Evolutionary conservation across 2,329 filamentous ascomycete genomes (phyloP), one percentile per base, ranked within the genome.

Genomic region (Aspergillus fumigatiaffinis): DNA sequence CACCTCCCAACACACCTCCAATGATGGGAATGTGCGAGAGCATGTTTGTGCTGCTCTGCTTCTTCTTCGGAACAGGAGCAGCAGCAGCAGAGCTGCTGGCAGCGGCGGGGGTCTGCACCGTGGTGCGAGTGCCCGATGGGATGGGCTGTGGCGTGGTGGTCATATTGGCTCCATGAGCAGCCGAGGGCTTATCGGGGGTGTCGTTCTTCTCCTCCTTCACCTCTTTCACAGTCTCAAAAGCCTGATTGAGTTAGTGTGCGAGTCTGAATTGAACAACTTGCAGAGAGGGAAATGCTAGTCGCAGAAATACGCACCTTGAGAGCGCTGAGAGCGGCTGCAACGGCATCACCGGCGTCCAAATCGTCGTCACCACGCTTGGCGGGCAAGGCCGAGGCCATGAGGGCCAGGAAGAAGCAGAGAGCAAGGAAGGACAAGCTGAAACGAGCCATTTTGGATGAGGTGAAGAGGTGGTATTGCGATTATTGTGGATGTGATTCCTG

Each of bases 381-480:
- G 1, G 72, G 72, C 52, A 69, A 55, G 2, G 72, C 71, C 32
- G 68, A 57, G 41, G 67, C 66, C 29, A 69, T 52, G 7, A 69
- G 56, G 6, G 69, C 72, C 28, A 75, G 62, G 52, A 68, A 59
- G 26, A 73, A 58, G 51, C 69, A 63, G 47, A 68, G 53, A 20
- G 70, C 65, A 28, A 73, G 56, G 52, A 71, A 58, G 26, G 68
- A 70, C 23, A 71, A 44, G 46, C 50, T 71, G 63, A 71, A 62
- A 42, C 70, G 71, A 47, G 68, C 63, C 71, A 74, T 73, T 59
- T 29, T 67, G 59, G 44, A 28, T 50, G 57, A 32, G 26, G 55
- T 25, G 35, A 41, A 26, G 20, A 42, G 32, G 1, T 42, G 8
- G 42, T 46, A 46, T 25, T 61, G 35, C 51, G 21, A 29, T 49